phyloP scores from a whole-genome alignment of 129 eudicot genomes.

The Artemisia annua region DNA sequence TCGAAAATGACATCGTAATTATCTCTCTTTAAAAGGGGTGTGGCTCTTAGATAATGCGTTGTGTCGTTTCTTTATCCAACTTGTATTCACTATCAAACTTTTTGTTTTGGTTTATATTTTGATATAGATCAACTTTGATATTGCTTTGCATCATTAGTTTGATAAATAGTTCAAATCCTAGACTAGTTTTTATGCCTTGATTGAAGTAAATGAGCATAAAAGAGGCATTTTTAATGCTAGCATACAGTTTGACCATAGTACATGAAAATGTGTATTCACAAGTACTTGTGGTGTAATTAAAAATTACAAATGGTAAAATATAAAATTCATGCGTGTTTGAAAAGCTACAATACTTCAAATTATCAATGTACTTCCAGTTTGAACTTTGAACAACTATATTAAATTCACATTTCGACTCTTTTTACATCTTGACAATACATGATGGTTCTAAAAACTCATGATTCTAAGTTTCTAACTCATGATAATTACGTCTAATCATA shows the following conservation, averaged over 20 bases:
- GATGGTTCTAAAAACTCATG: no score
- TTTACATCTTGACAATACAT: no score
- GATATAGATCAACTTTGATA: neutral
- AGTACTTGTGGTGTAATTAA: neutral
- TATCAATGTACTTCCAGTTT: neutral
- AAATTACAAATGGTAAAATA: neutral
- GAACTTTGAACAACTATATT: neutral
- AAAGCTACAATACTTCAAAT: neutral
- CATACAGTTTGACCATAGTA: neutral
- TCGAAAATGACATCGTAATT: no score
- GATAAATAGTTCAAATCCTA: neutral
- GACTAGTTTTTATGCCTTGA: neutral
- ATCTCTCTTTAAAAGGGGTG: no score
- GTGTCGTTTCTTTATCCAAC: no score
- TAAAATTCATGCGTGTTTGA: neutral
- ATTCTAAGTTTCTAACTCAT: no score
- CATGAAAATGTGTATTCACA: neutral
- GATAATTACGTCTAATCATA: no score
- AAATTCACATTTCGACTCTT: neutral
- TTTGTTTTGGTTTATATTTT: no score
- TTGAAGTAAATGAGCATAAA: neutral
- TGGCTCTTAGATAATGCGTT: no score
- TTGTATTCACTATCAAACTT: no score
- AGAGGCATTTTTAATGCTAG: constrained; percentile 9
- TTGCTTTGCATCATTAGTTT: neutral